Conservation (phyloP, 106 monocot species). For the Dioscorea dumetorum region DNA sequence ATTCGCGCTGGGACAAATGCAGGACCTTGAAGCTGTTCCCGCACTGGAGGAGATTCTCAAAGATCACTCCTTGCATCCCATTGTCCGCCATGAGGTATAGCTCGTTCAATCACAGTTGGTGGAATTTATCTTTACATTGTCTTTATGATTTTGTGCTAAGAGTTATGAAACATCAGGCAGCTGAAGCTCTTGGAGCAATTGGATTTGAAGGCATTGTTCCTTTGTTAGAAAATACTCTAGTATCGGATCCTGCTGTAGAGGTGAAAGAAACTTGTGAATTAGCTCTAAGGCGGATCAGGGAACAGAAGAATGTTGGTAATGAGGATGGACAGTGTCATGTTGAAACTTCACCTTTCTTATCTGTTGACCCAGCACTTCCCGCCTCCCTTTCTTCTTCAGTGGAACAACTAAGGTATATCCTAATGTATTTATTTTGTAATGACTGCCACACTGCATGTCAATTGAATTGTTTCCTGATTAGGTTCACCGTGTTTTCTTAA, state of each 20-base stretch:
- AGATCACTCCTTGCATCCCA: constrained; percentile 92
- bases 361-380: constrained; percentile 93
- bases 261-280: constrained; percentile 97
- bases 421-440: not conserved
- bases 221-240: constrained; percentile 51
- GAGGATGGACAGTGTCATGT: constrained; percentile 5
- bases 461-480: constrained; percentile 1
- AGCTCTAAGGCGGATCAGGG: constrained; percentile 75
- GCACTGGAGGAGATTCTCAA: constrained; percentile 69
- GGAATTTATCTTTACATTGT: not conserved
- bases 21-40: constrained; percentile 79
- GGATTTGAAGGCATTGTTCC: constrained; percentile 47
- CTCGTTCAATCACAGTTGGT: not conserved
- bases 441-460: not conserved
- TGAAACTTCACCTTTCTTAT: constrained; percentile 56
- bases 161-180: constrained; percentile 49
- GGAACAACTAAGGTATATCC: constrained; percentile 61
- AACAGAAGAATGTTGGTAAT: constrained; percentile 34
- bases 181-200: constrained; percentile 98
- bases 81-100: constrained; percentile 91
- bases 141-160: not conserved
- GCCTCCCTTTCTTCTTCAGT: constrained; percentile 51
- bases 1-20: constrained; percentile 99
- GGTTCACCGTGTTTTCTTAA: constrained; percentile 21
- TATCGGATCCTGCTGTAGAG: constrained; percentile 81